phyloP scores from a whole-genome alignment of 257 asterid species.

The Fraxinus americana region DNA sequence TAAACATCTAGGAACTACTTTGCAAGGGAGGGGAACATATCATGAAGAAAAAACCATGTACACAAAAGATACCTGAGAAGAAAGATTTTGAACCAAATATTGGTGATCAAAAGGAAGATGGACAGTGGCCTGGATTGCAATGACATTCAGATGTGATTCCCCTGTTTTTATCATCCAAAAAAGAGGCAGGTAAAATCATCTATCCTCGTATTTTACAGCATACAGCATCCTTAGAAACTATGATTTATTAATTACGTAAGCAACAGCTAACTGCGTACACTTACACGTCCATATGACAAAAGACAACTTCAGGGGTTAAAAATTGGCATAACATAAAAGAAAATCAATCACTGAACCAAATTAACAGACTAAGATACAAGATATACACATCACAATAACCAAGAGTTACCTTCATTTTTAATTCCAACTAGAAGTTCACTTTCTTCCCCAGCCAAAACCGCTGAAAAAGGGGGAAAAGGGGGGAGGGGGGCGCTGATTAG shows the following conservation, averaged over 20 bases:
- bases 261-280: not conserved
- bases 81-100: constrained; percentile 84
- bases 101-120: constrained; percentile 81
- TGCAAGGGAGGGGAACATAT: not conserved
- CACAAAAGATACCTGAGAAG: constrained; percentile 67
- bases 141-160: constrained; percentile 59
- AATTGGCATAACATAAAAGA: not conserved
- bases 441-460: constrained; percentile 80
- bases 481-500: not conserved
- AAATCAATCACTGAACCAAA: not conserved
- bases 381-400: constrained; percentile 15
- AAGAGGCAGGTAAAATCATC: constrained; percentile 23
- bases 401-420: constrained; percentile 78
- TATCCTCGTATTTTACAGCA: not conserved
- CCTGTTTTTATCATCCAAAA: constrained; percentile 49
- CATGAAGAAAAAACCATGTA: not conserved
- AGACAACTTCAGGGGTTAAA: constrained; percentile 13
- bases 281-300: not conserved
- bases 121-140: constrained; percentile 86
- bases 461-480: constrained; percentile 43
- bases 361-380: not conserved
- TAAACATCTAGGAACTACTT: not conserved
- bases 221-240: not conserved
- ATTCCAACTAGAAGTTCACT: constrained; percentile 82
- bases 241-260: not conserved